Evolutionary conservation across 768 basidiomycete species (phyloP).

Genomic region (Pisolithus sp.): DNA sequence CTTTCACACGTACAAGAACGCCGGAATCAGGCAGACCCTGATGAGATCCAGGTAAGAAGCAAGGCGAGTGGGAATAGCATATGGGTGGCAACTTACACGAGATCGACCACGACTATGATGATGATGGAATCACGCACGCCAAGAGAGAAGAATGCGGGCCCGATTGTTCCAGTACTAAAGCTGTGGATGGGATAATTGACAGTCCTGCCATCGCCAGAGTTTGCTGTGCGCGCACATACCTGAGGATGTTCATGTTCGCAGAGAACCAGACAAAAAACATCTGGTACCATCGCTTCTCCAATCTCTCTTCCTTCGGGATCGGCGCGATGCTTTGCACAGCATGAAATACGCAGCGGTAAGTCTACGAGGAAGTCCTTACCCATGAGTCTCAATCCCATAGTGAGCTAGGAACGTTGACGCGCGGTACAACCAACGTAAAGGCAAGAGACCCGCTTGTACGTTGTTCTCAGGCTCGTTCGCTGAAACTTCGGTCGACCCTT

Average conservation of each 20-base stretch:
- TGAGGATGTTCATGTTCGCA: conserved; percentile 38
- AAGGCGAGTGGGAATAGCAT: neutral
- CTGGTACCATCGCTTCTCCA: conserved; percentile 38
- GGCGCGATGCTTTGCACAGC: conserved; percentile 31
- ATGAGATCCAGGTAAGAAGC: conserved; percentile 1
- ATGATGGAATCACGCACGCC: conserved; percentile 37
- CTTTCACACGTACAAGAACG: conserved; percentile 32
- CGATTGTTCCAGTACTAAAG: conserved; percentile 44
- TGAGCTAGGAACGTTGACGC: conserved; percentile 24
- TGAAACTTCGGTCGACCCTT: neutral
- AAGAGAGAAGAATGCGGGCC: conserved; percentile 45
- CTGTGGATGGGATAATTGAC: conserved; percentile 15
- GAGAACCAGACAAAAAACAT: conserved; percentile 50
- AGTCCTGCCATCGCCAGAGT: neutral
- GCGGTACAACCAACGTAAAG: conserved; percentile 13
- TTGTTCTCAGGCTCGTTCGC: neutral
- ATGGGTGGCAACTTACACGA: conserved; percentile 29
- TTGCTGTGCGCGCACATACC: conserved; percentile 22
- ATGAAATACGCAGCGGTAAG: neutral
- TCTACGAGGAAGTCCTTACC: conserved; percentile 19
- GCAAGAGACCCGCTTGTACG: neutral
- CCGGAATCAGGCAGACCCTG: conserved; percentile 31
- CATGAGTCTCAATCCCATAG: conserved; percentile 37
- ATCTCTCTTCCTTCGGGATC: conserved; percentile 28
- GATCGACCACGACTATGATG: conserved; percentile 37